Conservation (phyloP, 2,329 filamentous ascomycete species). For the Ascochyta pisi region DNA sequence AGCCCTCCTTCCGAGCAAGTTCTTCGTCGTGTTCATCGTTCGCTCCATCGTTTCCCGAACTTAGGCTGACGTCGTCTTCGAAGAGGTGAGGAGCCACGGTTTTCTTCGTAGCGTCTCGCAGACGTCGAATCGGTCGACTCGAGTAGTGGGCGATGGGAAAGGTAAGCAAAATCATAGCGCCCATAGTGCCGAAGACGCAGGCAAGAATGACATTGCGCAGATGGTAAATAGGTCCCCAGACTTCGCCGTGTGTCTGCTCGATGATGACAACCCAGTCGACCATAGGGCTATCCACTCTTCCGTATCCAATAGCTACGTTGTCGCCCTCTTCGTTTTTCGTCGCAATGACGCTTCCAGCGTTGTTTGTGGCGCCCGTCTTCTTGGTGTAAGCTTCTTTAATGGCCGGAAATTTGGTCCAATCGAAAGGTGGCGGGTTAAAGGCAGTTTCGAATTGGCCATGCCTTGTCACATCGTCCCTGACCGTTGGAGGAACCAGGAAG, state of each 20-base stretch:
- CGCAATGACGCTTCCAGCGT: conserved; percentile 71
- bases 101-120: conserved; percentile 77
- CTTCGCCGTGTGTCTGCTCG: conserved; percentile 76
- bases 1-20: conserved; percentile 56
- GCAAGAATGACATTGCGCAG: conserved; percentile 82
- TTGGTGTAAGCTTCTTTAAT: conserved; percentile 66
- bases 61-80: conserved; percentile 48
- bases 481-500: conserved; percentile 46
- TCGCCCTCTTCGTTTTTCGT: conserved; percentile 75
- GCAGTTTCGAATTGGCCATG: conserved; percentile 39
- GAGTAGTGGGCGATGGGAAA: conserved; percentile 83
- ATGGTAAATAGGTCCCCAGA: conserved; percentile 75
- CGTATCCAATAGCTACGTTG: conserved; percentile 80
- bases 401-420: conserved; percentile 67
- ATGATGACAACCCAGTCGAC: conserved; percentile 85
- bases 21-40: conserved; percentile 57
- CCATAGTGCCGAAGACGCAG: conserved; percentile 84
- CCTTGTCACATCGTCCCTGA: conserved; percentile 24
- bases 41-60: conserved; percentile 44
- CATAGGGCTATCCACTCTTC: conserved; percentile 69
- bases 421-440: conserved; percentile 55
- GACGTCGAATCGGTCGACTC: conserved; percentile 77
- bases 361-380: conserved; percentile 60
- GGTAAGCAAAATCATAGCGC: conserved; percentile 72
- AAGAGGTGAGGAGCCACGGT: conserved; percentile 72